phyloP scores from a whole-genome alignment of 257 asterid genomes.

The Nicotiana undulata region DNA sequence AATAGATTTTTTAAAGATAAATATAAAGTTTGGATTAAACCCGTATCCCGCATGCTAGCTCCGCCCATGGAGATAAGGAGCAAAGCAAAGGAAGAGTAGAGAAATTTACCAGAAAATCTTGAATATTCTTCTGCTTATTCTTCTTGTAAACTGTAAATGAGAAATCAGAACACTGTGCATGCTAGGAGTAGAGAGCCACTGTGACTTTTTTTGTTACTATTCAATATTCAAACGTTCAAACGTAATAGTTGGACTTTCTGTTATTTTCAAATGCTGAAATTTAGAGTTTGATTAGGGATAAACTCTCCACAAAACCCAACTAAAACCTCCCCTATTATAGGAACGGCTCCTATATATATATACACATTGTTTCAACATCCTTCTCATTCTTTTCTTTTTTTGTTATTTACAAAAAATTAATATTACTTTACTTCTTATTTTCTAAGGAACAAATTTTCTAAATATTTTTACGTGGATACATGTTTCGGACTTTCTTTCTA shows the following conservation, averaged over 20 bases:
- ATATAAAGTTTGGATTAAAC: no score
- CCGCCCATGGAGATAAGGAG: neutral
- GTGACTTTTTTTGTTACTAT: neutral
- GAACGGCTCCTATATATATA: neutral
- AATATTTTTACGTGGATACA: neutral
- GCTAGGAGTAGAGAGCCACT: neutral
- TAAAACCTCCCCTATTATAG: neutral
- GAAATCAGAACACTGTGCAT: neutral
- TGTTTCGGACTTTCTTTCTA: neutral
- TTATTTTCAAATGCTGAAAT: neutral
- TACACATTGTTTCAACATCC: no score
- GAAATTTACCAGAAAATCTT: neutral
- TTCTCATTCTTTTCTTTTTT: neutral
- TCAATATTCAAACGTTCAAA: slow-evolving; percentile 3
- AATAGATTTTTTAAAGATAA: no score
- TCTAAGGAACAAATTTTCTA: neutral
- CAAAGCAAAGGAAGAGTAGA: neutral
- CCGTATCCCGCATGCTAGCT: no score
- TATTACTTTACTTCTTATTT: neutral
- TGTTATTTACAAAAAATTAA: neutral
- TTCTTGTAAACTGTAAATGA: neutral
- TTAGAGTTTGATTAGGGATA: neutral
- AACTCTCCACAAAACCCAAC: neutral
- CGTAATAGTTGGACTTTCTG: neutral
- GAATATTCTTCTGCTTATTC: neutral